phyloP scores from a whole-genome alignment of 257 asterid genomes.

The Solanum pennellii region DNA sequence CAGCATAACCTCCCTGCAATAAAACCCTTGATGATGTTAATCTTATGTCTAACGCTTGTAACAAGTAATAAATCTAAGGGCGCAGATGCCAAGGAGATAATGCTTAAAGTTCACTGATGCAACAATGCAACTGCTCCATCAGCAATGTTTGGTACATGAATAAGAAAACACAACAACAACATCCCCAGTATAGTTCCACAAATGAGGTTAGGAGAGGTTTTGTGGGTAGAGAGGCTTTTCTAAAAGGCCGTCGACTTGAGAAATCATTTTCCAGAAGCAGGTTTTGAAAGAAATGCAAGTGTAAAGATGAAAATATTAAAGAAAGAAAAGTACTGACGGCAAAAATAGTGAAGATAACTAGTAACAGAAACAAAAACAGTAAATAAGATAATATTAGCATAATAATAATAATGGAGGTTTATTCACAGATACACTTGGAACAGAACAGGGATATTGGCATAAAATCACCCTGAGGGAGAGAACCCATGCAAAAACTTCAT shows the following conservation, averaged over 20 bases:
- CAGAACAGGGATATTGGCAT: not conserved
- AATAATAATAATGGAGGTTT: not conserved
- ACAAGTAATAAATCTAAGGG: not conserved
- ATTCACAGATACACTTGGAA: not conserved
- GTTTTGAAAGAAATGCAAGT: not conserved
- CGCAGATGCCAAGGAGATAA: not conserved
- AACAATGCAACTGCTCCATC: not conserved
- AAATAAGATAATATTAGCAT: not conserved
- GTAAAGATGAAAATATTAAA: not conserved
- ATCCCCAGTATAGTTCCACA: not conserved
- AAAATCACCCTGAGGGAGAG: not conserved
- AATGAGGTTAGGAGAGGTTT: not conserved
- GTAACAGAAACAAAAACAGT: not conserved
- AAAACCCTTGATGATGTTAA: not conserved
- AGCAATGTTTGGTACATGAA: not conserved
- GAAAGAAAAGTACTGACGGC: not conserved
- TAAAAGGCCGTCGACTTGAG: not conserved
- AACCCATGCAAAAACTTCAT: not conserved
- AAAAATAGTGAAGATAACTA: not conserved
- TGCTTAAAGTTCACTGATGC: not conserved
- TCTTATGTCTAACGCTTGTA: not conserved
- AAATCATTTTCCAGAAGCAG: not conserved
- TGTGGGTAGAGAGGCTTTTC: not conserved
- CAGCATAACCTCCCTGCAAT: slow-evolving; percentile 64
- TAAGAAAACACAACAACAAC: not conserved